A percentile compares a stretch with the other conserved stretches of the same genome.
Evolutionary conservation across 163 green algal species (phyloP).

Genomic region (Scenedesmus sp.): DNA sequence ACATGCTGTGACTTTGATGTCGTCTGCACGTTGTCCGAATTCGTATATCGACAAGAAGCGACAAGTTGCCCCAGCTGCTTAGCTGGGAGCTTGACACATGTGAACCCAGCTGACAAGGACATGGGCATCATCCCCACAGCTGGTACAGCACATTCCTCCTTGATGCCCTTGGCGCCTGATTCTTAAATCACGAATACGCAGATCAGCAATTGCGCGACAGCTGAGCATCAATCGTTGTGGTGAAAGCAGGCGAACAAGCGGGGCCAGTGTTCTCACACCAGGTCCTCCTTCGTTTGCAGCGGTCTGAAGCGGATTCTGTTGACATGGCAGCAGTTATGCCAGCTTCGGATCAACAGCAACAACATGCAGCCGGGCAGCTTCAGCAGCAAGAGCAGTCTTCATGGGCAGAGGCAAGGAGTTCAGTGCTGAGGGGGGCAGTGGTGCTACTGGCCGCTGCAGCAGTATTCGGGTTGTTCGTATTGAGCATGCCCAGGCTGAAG

Average conservation of each 20-base stretch:
- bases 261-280: not conserved
- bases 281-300: not conserved
- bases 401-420: constrained; percentile 21
- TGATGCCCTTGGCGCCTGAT: not conserved
- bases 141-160: not conserved
- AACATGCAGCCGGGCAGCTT: constrained; percentile 10
- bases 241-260: not conserved
- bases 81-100: not conserved
- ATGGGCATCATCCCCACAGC: not conserved
- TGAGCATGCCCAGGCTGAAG: constrained; percentile 51
- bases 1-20: no score
- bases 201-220: not conserved
- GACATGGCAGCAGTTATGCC: not conserved
- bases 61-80: no score
- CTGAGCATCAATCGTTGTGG: not conserved
- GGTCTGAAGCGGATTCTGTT: not conserved
- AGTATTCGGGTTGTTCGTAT: constrained; percentile 25
- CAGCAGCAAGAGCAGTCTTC: not conserved
- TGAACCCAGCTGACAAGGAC: not conserved
- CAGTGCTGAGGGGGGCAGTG: not conserved
- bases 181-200: not conserved
- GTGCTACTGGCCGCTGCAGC: not conserved
- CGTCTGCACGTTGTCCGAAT: no score
- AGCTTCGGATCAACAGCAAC: not conserved
- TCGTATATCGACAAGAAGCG: no score